Evolutionary conservation across 75 land plant species (phyloP).

Genomic region (Picea glauca): DNA sequence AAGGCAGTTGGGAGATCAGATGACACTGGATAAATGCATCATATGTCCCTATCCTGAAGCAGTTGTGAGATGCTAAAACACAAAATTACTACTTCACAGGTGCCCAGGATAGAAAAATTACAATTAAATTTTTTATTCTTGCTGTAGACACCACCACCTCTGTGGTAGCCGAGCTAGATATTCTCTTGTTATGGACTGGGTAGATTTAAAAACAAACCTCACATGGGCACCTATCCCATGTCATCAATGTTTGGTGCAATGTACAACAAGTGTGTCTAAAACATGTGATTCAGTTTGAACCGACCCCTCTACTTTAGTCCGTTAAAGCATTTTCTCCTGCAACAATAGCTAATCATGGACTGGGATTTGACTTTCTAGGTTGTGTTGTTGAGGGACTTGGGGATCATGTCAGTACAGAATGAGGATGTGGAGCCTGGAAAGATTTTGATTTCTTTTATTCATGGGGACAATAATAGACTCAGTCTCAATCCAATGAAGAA

Average conservation of each 20-base stretch:
- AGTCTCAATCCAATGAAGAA: conserved; percentile 17
- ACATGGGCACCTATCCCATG: background rate
- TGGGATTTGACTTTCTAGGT: conserved; percentile 70
- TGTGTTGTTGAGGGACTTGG: conserved; percentile 91
- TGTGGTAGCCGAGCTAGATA: too few species aligned
- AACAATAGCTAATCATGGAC: conserved; percentile 69
- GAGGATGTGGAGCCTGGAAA: conserved; percentile 54
- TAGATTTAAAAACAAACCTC: background rate
- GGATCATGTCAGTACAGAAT: conserved; percentile 65
- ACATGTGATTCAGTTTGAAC: conserved; percentile 39
- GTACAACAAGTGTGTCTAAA: conserved; percentile 16
- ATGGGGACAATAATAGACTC: conserved; percentile 14
- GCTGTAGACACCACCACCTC: too few species aligned
- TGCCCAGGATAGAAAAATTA: too few species aligned
- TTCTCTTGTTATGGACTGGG: background rate
- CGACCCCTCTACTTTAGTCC: conserved; percentile 41
- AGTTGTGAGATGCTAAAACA: too few species aligned
- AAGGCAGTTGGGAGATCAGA: too few species aligned
- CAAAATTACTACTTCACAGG: too few species aligned
- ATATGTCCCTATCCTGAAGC: too few species aligned
- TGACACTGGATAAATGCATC: too few species aligned
- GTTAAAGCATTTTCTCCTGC: conserved; percentile 90
- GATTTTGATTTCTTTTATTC: conserved; percentile 50
- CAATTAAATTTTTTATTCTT: too few species aligned
- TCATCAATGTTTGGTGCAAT: background rate